Evolutionary conservation across 192 early-diverging fungal genomes (phyloP), one percentile per base, ranked within the genome.

Genomic region (Linnemannia zychae): DNA sequence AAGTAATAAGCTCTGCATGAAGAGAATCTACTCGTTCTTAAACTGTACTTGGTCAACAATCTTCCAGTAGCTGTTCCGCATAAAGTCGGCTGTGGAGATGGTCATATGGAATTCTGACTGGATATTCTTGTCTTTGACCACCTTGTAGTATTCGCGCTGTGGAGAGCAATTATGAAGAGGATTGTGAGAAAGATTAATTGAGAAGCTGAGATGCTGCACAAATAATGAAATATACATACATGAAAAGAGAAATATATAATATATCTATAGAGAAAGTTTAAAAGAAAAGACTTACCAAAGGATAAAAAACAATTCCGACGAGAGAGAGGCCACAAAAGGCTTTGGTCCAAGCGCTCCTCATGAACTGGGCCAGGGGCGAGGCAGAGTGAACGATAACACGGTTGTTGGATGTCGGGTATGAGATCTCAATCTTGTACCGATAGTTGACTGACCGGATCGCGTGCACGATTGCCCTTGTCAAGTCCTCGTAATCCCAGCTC

Each of bases 41-140:
- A 74, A 79, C 15, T 84, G 76, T 24, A 84, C 82, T 71, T 84
- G 76, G 11, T 79, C 77, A 36, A 87, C 37, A 52, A 87, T 87
- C 33, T 72, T 80, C 74, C 81, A 79, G 52, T 77, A 81, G 37
- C 79, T 83, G 4, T 46, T 24, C 22, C 50, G 47, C 53, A 75
- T 87, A 67, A 86, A 87, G 4, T 87, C 81, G 12, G 37, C 36
- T 6, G 81, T 71, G 1, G 77, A 72, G 48, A 89, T 79, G 53
- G 75, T 78, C 84, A 89, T 84, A 40, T 76, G 18, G 49, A 89
- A 89, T 65, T 87, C 78, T 71, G 84, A 87, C 52, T 75, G 67
- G 22, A 89, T 34, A 7, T 70, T 57, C 57, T 78, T 79, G 22
- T 84, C 77, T 46, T 79, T 78, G 50, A 75, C 76, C 11, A 73